Conservation (phyloP, 371 early-diverging fungal species). For the Coemansia linderi region DNA sequence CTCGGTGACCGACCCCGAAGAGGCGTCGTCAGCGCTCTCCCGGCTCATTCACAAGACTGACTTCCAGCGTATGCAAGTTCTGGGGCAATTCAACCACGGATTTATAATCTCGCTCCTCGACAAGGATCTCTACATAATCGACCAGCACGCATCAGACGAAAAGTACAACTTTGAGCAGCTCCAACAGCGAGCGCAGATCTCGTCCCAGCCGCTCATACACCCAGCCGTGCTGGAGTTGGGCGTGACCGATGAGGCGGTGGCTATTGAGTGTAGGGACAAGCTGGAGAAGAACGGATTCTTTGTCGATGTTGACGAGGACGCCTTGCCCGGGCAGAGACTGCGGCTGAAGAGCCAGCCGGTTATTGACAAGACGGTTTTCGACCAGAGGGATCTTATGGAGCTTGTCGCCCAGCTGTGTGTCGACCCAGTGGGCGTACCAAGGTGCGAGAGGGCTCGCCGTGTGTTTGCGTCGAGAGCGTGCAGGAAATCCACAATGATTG, state of each 20-base stretch:
- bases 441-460: constrained; percentile 64
- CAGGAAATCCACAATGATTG: constrained; percentile 77
- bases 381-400: constrained; percentile 71
- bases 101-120: constrained; percentile 86
- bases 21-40: constrained; percentile 61
- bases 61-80: constrained; percentile 78
- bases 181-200: constrained; percentile 62
- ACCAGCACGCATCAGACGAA: constrained; percentile 99
- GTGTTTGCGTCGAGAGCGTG: constrained; percentile 83
- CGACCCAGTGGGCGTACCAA: constrained; percentile 59
- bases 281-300: constrained; percentile 82
- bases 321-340: constrained; percentile 65
- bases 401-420: constrained; percentile 58
- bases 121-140: constrained; percentile 84
- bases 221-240: constrained; percentile 72
- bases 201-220: constrained; percentile 71
- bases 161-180: constrained; percentile 93
- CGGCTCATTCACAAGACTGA: constrained; percentile 77
- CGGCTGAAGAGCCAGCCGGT: constrained; percentile 67
- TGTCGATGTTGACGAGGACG: constrained; percentile 61
- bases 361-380: constrained; percentile 66
- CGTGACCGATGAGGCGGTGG: constrained; percentile 76
- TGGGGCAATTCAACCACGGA: constrained; percentile 98
- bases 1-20: constrained; percentile 49
- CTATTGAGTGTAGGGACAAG: constrained; percentile 72